A percentile compares a stretch with the other conserved stretches of the same genome.
These are phyloP conservation scores for Naganishia vaughanmartiniae DNA, from an alignment of 768 basidiomycete species.

Conservation along the genomic window DNA sequence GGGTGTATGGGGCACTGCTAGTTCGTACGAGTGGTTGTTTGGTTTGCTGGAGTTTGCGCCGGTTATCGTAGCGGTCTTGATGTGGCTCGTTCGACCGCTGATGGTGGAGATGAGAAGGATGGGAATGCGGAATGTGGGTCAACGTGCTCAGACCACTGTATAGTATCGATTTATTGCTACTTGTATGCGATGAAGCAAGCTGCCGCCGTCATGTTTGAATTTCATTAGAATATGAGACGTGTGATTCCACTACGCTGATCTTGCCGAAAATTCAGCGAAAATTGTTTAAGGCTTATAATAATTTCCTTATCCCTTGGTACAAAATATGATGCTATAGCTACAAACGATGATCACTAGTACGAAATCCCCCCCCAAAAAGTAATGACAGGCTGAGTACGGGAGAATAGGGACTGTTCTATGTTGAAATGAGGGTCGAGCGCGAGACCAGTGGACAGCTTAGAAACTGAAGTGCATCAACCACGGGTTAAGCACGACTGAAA, in stretches of 20 bases:
- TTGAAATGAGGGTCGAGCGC: not conserved
- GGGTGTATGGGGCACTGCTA: slow-evolving; percentile 45
- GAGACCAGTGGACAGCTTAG: not conserved
- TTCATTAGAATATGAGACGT: not conserved
- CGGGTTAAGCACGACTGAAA: slow-evolving; percentile 15
- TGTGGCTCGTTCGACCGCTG: slow-evolving; percentile 35
- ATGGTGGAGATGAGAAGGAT: slow-evolving; percentile 23
- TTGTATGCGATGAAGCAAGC: not conserved
- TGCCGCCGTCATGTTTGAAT: not conserved
- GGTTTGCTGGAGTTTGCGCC: slow-evolving; percentile 44
- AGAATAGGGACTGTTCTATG: not conserved
- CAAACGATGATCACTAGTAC: not conserved
- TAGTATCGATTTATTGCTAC: not conserved
- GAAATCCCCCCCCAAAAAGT: not conserved
- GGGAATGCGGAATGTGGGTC: not conserved
- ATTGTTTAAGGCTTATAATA: not conserved
- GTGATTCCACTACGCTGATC: not conserved
- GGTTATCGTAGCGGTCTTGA: slow-evolving; percentile 41
- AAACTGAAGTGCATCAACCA: slow-evolving; percentile 23
- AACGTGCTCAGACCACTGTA: not conserved
- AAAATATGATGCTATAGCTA: not conserved
- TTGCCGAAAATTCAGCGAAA: not conserved
- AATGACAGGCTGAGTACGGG: not conserved
- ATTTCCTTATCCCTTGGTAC: not conserved
- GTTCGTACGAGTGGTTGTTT: slow-evolving; percentile 42